A percentile compares a stretch with the other conserved stretches of the same genome.
phyloP scores from a whole-genome alignment of 1,139 yeast genomes.

The Debaryomyces singareniensis region DNA sequence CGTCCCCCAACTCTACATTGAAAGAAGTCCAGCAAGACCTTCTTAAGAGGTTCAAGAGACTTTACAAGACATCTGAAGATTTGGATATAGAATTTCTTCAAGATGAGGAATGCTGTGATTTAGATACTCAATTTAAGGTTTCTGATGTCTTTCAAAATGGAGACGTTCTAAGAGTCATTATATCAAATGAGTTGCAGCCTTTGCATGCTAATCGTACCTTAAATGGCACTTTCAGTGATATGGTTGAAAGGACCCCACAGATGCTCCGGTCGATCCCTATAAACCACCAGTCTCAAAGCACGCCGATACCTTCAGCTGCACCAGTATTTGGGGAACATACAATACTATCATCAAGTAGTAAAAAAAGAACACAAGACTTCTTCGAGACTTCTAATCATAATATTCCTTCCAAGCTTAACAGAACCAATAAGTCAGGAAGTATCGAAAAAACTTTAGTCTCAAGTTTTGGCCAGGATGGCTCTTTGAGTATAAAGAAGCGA shows the following conservation, averaged over 20 bases:
- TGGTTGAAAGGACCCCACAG: constrained; percentile 5
- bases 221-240: background rate
- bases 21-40: constrained; percentile 47
- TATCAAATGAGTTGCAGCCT: constrained; percentile 28
- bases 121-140: constrained; percentile 68
- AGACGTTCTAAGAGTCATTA: constrained; percentile 49
- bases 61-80: constrained; percentile 57
- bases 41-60: constrained; percentile 42
- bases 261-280: constrained; percentile 4
- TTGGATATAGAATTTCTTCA: constrained; percentile 53
- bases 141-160: constrained; percentile 56
- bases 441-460: background rate
- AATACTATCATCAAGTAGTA: constrained; percentile 12
- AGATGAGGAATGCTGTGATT: constrained; percentile 60
- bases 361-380: constrained; percentile 19
- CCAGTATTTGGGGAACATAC: constrained; percentile 14
- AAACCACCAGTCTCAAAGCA: constrained; percentile 11
- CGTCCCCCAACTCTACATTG: constrained; percentile 40
- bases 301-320: constrained; percentile 18
- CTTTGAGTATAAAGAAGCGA: background rate
- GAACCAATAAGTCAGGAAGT: background rate
- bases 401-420: constrained; percentile 17
- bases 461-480: too few relatives aligned
- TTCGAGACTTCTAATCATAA: constrained; percentile 22
- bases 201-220: constrained; percentile 1